phyloP scores from a whole-genome alignment of 805 yeast species.

The Starmerella sp. region DNA sequence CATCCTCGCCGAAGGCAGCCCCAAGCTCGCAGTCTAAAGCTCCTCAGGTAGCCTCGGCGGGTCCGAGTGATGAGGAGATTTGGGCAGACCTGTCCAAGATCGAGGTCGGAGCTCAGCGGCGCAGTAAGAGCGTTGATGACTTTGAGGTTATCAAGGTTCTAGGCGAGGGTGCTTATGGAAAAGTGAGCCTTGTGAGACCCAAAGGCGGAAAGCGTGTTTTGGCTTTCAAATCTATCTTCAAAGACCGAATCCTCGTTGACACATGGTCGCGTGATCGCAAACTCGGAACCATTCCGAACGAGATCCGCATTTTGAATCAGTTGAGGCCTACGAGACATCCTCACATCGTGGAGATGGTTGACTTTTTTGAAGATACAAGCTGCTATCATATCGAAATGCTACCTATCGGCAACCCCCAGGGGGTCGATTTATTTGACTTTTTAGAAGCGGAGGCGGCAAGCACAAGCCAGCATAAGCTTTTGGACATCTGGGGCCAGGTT shows the following conservation, averaged over 20 bases:
- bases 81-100: slow-evolving; percentile 23
- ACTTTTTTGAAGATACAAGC: slow-evolving; percentile 83
- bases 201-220: slow-evolving; percentile 48
- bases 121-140: slow-evolving; percentile 61
- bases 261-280: slow-evolving; percentile 93
- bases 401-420: slow-evolving; percentile 71
- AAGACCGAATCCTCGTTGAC: slow-evolving; percentile 86
- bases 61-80: background rate
- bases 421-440: slow-evolving; percentile 82
- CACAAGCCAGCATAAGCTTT: background rate
- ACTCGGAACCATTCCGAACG: slow-evolving; percentile 91
- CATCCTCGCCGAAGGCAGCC: background rate
- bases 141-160: slow-evolving; percentile 60
- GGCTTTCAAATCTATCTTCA: slow-evolving; percentile 70
- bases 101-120: slow-evolving; percentile 52
- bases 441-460: slow-evolving; percentile 41
- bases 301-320: slow-evolving; percentile 85
- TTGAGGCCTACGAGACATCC: slow-evolving; percentile 64
- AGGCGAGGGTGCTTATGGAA: slow-evolving; percentile 97
- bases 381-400: slow-evolving; percentile 88
- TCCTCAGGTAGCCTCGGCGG: background rate
- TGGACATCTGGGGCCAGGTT: slow-evolving; percentile 40
- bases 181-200: slow-evolving; percentile 57
- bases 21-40: background rate
- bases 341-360: slow-evolving; percentile 72